Conservation (phyloP, 768 basidiomycete genomes). For the Exidia glandulosa region DNA sequence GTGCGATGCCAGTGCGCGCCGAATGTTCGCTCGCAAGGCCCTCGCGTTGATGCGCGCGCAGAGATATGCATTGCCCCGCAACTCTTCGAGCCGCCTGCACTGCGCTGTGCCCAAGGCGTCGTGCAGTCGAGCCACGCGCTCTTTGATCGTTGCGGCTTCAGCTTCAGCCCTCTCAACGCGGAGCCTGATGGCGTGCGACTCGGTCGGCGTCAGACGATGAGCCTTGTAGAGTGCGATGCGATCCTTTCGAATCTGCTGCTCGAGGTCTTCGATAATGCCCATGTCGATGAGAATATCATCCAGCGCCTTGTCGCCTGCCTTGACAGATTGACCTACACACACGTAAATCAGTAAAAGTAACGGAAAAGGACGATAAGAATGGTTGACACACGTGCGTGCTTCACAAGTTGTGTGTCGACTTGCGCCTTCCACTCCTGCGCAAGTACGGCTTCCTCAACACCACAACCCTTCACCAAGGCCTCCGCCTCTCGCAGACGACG, state of each 20-base stretch:
- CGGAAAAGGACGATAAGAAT: not conserved
- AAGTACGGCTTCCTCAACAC: not conserved
- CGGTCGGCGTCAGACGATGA: not conserved
- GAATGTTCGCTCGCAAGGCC: not conserved
- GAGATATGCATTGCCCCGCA: not conserved
- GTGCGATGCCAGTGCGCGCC: not conserved
- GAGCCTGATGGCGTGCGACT: not conserved
- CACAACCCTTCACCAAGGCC: not conserved
- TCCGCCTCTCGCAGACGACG: not conserved
- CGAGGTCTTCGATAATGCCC: not conserved
- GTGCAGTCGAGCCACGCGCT: not conserved
- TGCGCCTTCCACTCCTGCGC: not conserved
- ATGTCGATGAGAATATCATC: not conserved
- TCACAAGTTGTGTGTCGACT: not conserved
- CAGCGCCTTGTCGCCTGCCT: not conserved
- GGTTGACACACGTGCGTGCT: not conserved
- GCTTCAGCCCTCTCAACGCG: not conserved
- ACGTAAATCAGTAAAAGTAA: not conserved
- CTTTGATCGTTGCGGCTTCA: not conserved
- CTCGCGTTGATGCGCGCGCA: not conserved
- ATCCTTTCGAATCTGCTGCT: not conserved
- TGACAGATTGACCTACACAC: not conserved
- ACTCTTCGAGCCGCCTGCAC: not conserved
- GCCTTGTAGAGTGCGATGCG: not conserved
- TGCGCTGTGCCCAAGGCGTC: not conserved